Conservation (phyloP, 2,329 filamentous ascomycete species). For the Geosmithia putterillii region DNA sequence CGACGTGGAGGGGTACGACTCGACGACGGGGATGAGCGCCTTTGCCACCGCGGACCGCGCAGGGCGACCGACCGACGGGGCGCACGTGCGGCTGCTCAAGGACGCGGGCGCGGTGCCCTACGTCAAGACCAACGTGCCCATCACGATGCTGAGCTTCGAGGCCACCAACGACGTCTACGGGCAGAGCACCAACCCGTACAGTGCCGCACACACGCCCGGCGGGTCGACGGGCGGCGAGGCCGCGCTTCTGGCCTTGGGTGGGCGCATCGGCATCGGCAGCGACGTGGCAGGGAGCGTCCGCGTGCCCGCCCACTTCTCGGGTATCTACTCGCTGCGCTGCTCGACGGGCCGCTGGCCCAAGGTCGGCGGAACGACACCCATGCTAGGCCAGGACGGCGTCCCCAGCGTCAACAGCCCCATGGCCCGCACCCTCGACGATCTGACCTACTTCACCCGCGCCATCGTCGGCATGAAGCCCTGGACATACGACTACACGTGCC, state of each 20-base stretch:
- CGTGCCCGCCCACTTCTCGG: constrained; percentile 77
- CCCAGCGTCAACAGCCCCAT: constrained; percentile 86
- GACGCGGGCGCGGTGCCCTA: constrained; percentile 83
- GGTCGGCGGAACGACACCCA: constrained; percentile 69
- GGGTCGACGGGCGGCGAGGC: constrained; percentile 82
- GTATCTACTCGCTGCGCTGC: constrained; percentile 77
- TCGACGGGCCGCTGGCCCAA: constrained; percentile 88
- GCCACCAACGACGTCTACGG: constrained; percentile 74
- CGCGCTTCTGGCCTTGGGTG: constrained; percentile 70
- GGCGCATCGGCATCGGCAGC: constrained; percentile 78
- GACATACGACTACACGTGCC: constrained; percentile 77
- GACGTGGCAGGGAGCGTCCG: constrained; percentile 87
- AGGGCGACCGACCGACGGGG: constrained; percentile 52
- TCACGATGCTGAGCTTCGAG: constrained; percentile 79
- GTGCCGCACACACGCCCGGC: constrained; percentile 71
- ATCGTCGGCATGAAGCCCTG: constrained; percentile 76
- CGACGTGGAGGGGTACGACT: constrained; percentile 72
- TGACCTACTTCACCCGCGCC: constrained; percentile 71
- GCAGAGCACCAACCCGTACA: constrained; percentile 70
- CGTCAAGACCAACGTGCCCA: constrained; percentile 83
- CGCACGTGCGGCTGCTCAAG: constrained; percentile 65
- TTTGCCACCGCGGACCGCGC: constrained; percentile 58
- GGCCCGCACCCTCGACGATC: constrained; percentile 72
- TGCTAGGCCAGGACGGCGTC: constrained; percentile 86
- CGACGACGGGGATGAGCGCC: constrained; percentile 66